Evolutionary conservation across 192 early-diverging fungal species (phyloP).

Genomic region (Backusella tuberculispora): DNA sequence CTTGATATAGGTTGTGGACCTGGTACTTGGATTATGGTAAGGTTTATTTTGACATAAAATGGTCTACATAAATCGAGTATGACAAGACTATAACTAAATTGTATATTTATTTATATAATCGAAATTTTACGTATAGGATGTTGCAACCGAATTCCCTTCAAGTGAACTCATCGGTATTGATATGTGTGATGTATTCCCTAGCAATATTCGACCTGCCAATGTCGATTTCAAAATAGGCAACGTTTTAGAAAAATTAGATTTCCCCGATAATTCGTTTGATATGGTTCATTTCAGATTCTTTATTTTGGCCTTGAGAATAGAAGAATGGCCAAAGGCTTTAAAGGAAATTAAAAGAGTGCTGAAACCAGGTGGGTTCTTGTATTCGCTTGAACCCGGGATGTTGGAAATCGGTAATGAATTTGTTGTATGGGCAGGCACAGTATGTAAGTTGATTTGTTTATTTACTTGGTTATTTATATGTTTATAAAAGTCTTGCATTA

Average conservation of each 20-base stretch:
- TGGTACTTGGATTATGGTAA: slow-evolving; percentile 42
- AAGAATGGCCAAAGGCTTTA: neutral
- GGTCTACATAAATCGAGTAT: neutral
- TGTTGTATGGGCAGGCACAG: slow-evolving; percentile 1
- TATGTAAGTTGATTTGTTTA: slow-evolving; percentile 17
- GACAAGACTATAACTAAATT: neutral
- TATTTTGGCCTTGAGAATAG: neutral
- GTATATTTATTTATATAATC: neutral
- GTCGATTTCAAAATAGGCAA: slow-evolving; percentile 2
- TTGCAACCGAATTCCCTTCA: slow-evolving; percentile 7
- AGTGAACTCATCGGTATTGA: slow-evolving; percentile 15
- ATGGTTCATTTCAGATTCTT: slow-evolving; percentile 10
- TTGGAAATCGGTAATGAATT: slow-evolving; percentile 32
- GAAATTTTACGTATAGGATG: slow-evolving; percentile 18
- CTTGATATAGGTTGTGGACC: slow-evolving; percentile 43
- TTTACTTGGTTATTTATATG: no score
- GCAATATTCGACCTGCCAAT: slow-evolving; percentile 13
- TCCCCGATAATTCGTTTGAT: slow-evolving; percentile 15
- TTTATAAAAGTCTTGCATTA: neutral
- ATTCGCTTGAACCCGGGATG: slow-evolving; percentile 25
- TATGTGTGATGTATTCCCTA: slow-evolving; percentile 19
- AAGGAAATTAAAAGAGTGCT: slow-evolving; percentile 3
- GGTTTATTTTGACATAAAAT: neutral
- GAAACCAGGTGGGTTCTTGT: slow-evolving; percentile 15
- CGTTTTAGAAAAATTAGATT: neutral